phyloP scores from a whole-genome alignment of 192 early-diverging fungal species.

The Rhizophagus sp. region DNA sequence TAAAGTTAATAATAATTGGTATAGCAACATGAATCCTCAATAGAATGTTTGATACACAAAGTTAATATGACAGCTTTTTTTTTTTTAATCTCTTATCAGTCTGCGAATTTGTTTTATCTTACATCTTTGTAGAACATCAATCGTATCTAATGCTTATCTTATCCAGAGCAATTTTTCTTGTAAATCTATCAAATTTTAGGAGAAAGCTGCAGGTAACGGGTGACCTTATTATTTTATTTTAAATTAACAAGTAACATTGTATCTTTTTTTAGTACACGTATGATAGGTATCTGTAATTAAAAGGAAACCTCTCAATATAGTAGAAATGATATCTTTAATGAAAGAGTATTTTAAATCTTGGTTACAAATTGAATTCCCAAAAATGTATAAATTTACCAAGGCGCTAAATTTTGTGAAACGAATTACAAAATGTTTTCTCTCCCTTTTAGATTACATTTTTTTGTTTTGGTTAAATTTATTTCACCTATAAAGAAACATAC shows the following conservation, averaged over 20 bases:
- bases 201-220: not conserved
- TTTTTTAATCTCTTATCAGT: too few species aligned
- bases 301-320: too few species aligned
- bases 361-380: not conserved
- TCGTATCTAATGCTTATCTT: not conserved
- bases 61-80: too few species aligned
- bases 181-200: not conserved
- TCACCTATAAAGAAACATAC: too few species aligned
- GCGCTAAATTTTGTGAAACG: not conserved
- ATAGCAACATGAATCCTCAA: too few species aligned
- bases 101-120: too few species aligned
- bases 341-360: not conserved
- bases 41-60: too few species aligned
- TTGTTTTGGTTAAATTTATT: too few species aligned
- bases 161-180: not conserved
- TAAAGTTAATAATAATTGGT: not conserved
- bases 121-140: too few species aligned
- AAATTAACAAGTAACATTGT: not conserved
- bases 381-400: not conserved
- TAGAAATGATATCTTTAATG: not conserved
- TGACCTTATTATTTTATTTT: not conserved
- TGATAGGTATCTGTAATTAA: not conserved
- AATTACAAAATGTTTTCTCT: not conserved
- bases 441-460: too few species aligned
- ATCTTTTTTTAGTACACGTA: not conserved